These are phyloP conservation scores for Phellopilus nigrolimitatus DNA, from an alignment of 1,284 basidiomycete genomes.

Conservation along the genomic window DNA sequence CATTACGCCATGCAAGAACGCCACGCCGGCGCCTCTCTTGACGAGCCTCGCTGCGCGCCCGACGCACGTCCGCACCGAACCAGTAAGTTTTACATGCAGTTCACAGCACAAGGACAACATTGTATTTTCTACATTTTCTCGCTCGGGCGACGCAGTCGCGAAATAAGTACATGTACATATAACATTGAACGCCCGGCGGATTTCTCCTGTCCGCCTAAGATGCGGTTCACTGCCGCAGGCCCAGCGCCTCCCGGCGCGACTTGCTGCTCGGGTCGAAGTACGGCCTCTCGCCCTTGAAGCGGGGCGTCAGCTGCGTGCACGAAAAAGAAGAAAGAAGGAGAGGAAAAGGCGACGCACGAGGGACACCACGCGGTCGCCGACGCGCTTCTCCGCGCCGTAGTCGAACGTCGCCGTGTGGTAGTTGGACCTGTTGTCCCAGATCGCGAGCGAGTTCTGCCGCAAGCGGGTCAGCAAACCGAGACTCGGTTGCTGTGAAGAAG, in stretches of 20 bases:
- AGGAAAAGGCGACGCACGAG: constrained; percentile 30
- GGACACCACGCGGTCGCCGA: constrained; percentile 56
- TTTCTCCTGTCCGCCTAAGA: neutral
- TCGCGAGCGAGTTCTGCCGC: constrained; percentile 47
- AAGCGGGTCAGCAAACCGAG: constrained; percentile 39
- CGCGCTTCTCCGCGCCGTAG: constrained; percentile 39
- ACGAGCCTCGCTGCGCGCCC: no score
- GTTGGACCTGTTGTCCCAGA: constrained; percentile 52
- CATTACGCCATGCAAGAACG: no score
- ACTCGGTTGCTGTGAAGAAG: constrained; percentile 21
- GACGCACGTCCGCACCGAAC: no score
- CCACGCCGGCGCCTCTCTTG: no score
- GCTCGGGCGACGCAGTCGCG: no score
- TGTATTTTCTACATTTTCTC: no score
- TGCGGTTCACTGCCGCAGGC: constrained; percentile 17
- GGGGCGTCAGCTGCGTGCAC: no score
- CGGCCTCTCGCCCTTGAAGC: constrained; percentile 53
- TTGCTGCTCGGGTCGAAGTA: constrained; percentile 50
- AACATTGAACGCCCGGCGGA: neutral
- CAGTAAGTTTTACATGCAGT: no score
- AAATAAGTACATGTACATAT: neutral
- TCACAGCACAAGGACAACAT: no score
- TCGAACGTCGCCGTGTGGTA: constrained; percentile 56
- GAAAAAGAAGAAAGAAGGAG: neutral
- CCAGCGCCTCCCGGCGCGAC: constrained; percentile 42